Base-by-base conservation (phyloP, 2,329 filamentous ascomycete genomes). In the Colletotrichum sp. region DNA sequence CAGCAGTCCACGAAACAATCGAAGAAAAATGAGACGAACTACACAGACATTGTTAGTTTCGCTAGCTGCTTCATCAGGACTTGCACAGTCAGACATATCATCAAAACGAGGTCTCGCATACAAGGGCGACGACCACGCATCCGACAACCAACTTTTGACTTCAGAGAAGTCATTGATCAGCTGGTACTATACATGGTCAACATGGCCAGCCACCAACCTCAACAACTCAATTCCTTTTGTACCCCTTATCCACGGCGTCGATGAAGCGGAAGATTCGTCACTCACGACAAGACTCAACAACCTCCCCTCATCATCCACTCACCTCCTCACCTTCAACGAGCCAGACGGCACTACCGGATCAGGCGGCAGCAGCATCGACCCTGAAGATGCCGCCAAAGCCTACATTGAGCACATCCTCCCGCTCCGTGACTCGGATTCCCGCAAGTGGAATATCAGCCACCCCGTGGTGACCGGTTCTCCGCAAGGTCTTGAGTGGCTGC, bases 181-280 rank as follows among this genome's bases (percentile, higher is more conserved):
- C 0, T 87, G 85, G 85, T 87, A 87, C 76, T 87, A 86, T 70
- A 87, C 84, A 0, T 87, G 85, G 85, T 85, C 85, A 1, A 81
- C 82, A 1, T 80, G 80, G 73, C 79, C 82, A 2, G 79, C 82
- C 0, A 65, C 78, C 1, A 67, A 76, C 13, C 77, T 83, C 2
- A 78, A 79, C n/a, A 68, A 76, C 15, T 77, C 79, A 2, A 62
- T 85, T 21, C 77, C 80, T 0, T 87, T 87, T 58, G 71, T 87
- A 12, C 85, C 85, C 0, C 78, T 87, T 2, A 79, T 87, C 16
- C 85, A 85, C 30, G 82, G 83, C 8, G 76, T 85, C 26, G 81
- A 83, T 36, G 80, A 85, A 58, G 82, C 83, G 3, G 76, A 78
- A 1, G 79, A 82, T 36, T 67, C 77, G 1, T 71, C 81, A 5